A percentile compares a stretch with the other conserved stretches of the same genome.
Evolutionary conservation across 805 yeast genomes (phyloP).

Genomic region (Myxozyma lipomycoides): DNA sequence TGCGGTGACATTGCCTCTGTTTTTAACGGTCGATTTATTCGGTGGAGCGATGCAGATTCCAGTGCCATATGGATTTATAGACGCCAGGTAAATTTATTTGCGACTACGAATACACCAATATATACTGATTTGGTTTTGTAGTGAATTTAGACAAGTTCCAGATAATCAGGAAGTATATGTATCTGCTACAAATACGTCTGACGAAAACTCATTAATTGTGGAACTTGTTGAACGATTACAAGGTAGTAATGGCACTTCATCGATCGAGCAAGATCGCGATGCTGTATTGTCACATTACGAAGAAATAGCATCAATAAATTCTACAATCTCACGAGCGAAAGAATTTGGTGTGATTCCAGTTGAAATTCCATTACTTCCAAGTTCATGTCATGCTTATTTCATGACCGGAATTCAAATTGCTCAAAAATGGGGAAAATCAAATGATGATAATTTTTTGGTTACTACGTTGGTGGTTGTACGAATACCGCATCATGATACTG

Average conservation of each 20-base stretch:
- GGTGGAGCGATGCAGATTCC: conserved; percentile 75
- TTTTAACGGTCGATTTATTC: conserved; percentile 44
- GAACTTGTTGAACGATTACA: conserved; percentile 42
- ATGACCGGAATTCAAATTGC: conserved; percentile 11
- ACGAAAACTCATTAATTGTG: conserved; percentile 39
- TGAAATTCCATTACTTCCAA: conserved; percentile 2
- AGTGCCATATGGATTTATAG: conserved; percentile 60
- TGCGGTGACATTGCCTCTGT: conserved; percentile 10
- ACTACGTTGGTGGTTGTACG: conserved; percentile 55
- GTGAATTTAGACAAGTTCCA: conserved; percentile 75
- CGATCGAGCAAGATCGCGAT: conserved; percentile 32
- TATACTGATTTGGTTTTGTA: background rate
- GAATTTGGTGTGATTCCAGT: conserved; percentile 3
- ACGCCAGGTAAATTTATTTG: conserved; percentile 48
- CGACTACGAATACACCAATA: background rate
- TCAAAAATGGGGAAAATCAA: conserved; percentile 28
- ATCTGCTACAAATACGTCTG: conserved; percentile 34
- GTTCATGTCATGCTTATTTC: conserved; percentile 12
- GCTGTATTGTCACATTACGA: conserved; percentile 32
- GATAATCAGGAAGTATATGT: conserved; percentile 92
- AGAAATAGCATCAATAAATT: conserved; percentile 33
- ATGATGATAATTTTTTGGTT: conserved; percentile 38
- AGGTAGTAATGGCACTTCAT: conserved; percentile 36
- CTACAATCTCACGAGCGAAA: conserved; percentile 7
- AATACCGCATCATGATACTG: conserved; percentile 50